Conservation (phyloP, 768 basidiomycete species). For the Xerocomus spinulosus region DNA sequence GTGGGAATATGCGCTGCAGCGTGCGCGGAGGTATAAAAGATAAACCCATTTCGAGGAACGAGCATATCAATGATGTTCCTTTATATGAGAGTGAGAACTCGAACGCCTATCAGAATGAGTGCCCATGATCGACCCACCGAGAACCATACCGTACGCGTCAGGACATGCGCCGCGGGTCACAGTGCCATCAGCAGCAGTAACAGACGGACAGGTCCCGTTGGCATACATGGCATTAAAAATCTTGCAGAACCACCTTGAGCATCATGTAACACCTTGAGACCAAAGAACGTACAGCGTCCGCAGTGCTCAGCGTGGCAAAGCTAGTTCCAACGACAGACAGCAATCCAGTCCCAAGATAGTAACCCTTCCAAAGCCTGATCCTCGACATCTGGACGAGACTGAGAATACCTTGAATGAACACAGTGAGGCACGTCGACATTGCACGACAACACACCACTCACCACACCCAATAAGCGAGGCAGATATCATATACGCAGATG, state of each 20-base stretch:
- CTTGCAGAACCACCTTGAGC: too few relatives aligned
- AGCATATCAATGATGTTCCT: conserved; percentile 75
- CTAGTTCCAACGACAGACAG: conserved; percentile 79
- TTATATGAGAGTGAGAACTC: neutral
- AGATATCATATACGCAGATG: conserved; percentile 75
- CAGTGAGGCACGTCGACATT: neutral
- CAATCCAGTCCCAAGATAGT: conserved; percentile 75
- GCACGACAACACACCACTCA: conserved; percentile 27
- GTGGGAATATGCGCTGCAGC: conserved; percentile 69
- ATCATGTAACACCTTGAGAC: too few relatives aligned
- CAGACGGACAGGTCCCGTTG: conserved; percentile 71
- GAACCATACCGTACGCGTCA: conserved; percentile 74
- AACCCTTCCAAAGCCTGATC: conserved; percentile 53
- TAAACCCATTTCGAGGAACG: conserved; percentile 75
- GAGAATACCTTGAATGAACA: conserved; percentile 50
- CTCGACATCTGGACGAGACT: conserved; percentile 79
- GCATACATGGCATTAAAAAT: conserved; percentile 75
- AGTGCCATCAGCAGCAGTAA: conserved; percentile 52
- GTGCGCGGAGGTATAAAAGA: conserved; percentile 66
- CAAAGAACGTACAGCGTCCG: conserved; percentile 54
- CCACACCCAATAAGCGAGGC: conserved; percentile 78
- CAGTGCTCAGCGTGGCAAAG: conserved; percentile 74
- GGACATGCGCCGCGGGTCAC: conserved; percentile 61
- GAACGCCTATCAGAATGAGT: neutral
- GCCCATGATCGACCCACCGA: conserved; percentile 41